Evolutionary conservation across 176 grass and related monocot genomes (phyloP).

Genomic region (Triticum turgidum): DNA sequence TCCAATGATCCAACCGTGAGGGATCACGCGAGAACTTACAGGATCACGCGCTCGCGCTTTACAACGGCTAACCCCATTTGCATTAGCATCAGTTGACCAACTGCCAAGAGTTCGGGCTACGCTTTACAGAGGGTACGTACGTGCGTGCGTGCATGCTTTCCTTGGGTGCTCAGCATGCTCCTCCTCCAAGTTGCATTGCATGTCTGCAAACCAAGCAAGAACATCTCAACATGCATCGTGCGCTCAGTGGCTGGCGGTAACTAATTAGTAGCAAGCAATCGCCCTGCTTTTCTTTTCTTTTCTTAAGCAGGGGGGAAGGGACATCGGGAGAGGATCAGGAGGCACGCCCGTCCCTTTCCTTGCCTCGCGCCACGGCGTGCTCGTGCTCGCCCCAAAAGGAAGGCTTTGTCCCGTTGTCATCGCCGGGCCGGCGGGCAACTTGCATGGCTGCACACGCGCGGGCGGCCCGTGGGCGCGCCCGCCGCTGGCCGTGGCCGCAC

Average conservation of each 20-base stretch:
- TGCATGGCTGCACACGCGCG: not conserved
- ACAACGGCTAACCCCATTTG: not conserved
- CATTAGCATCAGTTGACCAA: not conserved
- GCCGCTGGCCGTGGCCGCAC: no score
- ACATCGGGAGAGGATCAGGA: not conserved
- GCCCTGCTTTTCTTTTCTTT: slow-evolving; percentile 32
- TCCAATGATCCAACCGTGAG: not conserved
- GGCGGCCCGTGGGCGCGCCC: not conserved
- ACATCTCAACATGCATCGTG: not conserved
- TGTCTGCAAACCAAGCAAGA: slow-evolving; percentile 4
- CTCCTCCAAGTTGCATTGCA: slow-evolving; percentile 8
- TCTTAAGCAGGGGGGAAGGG: slow-evolving; percentile 25
- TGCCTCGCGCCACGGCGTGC: slow-evolving; percentile 23
- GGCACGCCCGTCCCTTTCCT: not conserved
- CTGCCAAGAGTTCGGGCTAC: slow-evolving; percentile 7
- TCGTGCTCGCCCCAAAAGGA: slow-evolving; percentile 25
- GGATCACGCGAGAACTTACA: not conserved
- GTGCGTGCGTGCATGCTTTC: not conserved
- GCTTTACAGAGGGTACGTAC: not conserved
- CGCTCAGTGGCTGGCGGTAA: not conserved
- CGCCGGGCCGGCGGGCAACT: not conserved
- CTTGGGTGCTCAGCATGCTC: slow-evolving; percentile 8
- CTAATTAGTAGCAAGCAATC: not conserved
- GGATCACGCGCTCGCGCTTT: not conserved
- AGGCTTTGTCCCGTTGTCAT: slow-evolving; percentile 38